Percentiles rank a stretch among this genome's conserved stretches.
Evolutionary conservation across 768 basidiomycete genomes (phyloP).

Genomic region (Rickenella mellea): DNA sequence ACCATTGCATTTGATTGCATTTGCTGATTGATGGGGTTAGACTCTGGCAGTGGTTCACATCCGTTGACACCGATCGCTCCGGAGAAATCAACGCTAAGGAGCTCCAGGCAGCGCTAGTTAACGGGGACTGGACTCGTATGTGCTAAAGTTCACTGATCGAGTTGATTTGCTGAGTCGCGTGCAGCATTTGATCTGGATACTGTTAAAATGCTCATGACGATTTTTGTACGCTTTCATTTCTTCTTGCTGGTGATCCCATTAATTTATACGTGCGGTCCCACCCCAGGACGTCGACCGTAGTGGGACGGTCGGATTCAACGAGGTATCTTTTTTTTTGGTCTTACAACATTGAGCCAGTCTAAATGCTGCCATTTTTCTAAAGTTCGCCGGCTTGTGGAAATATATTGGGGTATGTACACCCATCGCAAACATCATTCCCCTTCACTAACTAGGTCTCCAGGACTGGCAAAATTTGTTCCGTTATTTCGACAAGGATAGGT

Average conservation of each 20-base stretch:
- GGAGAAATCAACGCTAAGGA: conserved; percentile 56
- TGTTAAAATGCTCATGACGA: conserved; percentile 73
- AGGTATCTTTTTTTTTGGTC: conserved; percentile 31
- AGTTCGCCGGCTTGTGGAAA: conserved; percentile 73
- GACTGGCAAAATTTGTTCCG: conserved; percentile 83
- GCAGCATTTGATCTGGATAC: conserved; percentile 80
- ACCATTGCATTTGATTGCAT: neutral
- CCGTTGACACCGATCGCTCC: conserved; percentile 64
- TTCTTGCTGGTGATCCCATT: neutral
- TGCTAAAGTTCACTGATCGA: conserved; percentile 6
- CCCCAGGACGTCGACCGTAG: conserved; percentile 57
- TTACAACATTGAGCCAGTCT: conserved; percentile 2
- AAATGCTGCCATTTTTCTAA: conserved; percentile 8
- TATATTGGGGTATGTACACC: conserved; percentile 50
- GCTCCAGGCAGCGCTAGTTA: conserved; percentile 43
- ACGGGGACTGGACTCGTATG: conserved; percentile 75
- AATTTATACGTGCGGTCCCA: neutral
- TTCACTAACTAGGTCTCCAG: conserved; percentile 15
- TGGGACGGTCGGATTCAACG: conserved; percentile 74
- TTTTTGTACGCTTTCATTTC: conserved; percentile 47
- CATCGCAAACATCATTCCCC: neutral
- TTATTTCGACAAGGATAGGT: conserved; percentile 78
- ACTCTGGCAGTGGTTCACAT: conserved; percentile 63
- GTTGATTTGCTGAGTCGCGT: neutral
- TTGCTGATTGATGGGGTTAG: conserved; percentile 23